Conservation (phyloP, 202 grass and related monocot genomes). For the Panicum hallii region DNA sequence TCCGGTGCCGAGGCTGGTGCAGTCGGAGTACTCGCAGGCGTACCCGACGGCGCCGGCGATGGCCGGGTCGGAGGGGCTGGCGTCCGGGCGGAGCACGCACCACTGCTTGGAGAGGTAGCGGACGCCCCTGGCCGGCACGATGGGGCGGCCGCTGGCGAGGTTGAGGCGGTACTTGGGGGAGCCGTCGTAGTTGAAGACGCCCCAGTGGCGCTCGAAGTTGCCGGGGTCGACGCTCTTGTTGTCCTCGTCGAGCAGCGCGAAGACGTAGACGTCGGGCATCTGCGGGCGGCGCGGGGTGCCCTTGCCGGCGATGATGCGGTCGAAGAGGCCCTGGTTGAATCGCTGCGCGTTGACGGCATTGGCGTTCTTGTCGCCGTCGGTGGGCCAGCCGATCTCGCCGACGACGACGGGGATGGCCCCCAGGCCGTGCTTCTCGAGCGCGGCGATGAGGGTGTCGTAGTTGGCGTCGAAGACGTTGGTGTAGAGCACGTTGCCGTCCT, state of each 20-base stretch:
- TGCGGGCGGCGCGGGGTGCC: slow-evolving; percentile 67
- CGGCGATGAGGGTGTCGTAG: slow-evolving; percentile 91
- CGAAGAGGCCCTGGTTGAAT: slow-evolving; percentile 94
- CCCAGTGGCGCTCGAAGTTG: slow-evolving; percentile 99
- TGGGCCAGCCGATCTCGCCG: slow-evolving; percentile 99
- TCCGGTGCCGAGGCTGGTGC: slow-evolving; percentile 81
- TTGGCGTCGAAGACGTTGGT: slow-evolving; percentile 96
- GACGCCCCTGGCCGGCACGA: slow-evolving; percentile 75
- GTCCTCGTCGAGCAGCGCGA: slow-evolving; percentile 91
- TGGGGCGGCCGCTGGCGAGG: slow-evolving; percentile 40
- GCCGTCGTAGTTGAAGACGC: slow-evolving; percentile 96
- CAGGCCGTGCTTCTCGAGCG: slow-evolving; percentile 89
- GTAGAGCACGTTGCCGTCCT: slow-evolving; percentile 77
- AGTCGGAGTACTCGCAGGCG: slow-evolving; percentile 80
- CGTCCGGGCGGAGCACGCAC: slow-evolving; percentile 71
- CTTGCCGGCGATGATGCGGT: slow-evolving; percentile 66
- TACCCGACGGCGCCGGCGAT: slow-evolving; percentile 51
- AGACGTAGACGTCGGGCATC: slow-evolving; percentile 92
- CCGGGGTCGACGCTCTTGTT: slow-evolving; percentile 80
- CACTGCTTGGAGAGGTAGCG: slow-evolving; percentile 76
- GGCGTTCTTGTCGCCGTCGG: slow-evolving; percentile 80
- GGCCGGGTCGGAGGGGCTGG: slow-evolving; percentile 48
- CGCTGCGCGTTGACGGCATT: slow-evolving; percentile 48
- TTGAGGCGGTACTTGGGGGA: slow-evolving; percentile 67
- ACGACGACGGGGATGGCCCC: slow-evolving; percentile 69